Evolutionary conservation across 805 yeast species (phyloP).

Genomic region (Sugiyamaella americana): DNA sequence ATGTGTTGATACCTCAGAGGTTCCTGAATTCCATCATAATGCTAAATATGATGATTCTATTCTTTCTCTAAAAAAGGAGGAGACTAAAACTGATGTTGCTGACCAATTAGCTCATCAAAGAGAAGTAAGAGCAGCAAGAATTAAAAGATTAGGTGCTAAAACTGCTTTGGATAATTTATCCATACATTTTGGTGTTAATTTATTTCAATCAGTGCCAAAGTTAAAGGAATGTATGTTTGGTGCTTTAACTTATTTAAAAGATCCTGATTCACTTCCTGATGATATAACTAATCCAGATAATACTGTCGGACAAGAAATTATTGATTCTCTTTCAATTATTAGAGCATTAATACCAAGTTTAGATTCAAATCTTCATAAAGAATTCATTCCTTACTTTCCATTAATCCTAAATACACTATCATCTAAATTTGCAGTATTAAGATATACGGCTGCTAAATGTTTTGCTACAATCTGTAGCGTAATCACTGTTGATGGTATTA

Average conservation of each 20-base stretch:
- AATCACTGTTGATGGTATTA: conserved; percentile 64
- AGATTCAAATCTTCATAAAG: conserved; percentile 39
- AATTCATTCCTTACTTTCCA: conserved; percentile 50
- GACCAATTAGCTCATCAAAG: conserved; percentile 56
- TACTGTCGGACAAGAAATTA: conserved; percentile 64
- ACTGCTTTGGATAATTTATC: conserved; percentile 59
- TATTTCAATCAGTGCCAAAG: conserved; percentile 62
- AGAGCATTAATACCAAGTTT: conserved; percentile 67
- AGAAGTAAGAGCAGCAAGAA: conserved; percentile 64
- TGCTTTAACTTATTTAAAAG: conserved; percentile 44
- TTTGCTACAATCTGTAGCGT: conserved; percentile 71
- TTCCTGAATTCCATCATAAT: conserved; percentile 81
- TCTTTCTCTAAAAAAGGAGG: conserved; percentile 74
- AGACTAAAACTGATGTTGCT: conserved; percentile 53
- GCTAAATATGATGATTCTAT: conserved; percentile 48
- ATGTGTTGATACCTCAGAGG: conserved; percentile 93
- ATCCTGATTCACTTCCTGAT: conserved; percentile 25
- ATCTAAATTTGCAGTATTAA: conserved; percentile 71
- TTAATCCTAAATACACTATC: conserved; percentile 48
- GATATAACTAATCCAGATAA: conserved; percentile 27
- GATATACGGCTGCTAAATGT: conserved; percentile 88
- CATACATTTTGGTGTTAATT: conserved; percentile 42
- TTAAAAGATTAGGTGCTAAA: conserved; percentile 81
- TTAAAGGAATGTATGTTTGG: conserved; percentile 58
- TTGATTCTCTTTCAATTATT: conserved; percentile 80